Evolutionary conservation across 1,139 yeast genomes (phyloP), one percentile per base, ranked within the genome.

Genomic region (Magnusiomyces ingens): DNA sequence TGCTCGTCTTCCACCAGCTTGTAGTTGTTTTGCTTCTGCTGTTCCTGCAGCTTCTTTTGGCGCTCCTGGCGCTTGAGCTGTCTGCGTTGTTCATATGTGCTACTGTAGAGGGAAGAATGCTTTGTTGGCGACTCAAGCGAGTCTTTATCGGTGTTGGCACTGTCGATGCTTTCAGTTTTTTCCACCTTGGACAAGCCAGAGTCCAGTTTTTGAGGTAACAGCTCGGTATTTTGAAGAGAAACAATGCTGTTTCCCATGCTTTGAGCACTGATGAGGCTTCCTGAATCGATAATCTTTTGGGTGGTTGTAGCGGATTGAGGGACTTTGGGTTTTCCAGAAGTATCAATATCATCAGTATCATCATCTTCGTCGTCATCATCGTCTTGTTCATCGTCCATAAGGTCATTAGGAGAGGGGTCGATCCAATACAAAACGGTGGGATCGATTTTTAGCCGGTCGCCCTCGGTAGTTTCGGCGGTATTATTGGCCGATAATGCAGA

Each of bases 401-500:
- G 41, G 12, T 57, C 59, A 36, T 58, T 52, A 52, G 57, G 52
- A 26, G 54, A 55, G 19, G 55, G 56, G 45, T 59, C 61, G 58
- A 67, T 62, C 72, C 72, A 69, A 57, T 69, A 62, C 44, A 68
- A 57, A 5, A 64, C 59, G 12, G 60, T 55, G 5, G 55, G 55
- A 37, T 58, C 59, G 37, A 55, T 53, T 12, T 54, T 51, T 37
- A 53, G 32, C 13, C 15, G 17, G 40, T 52, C 51, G 19, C 45
- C 35, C 10, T 49, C 45, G 5, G 42, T 55, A 11, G 48, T 44
- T 4, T 48, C 58, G 13, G 56, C 50, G 2, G 50, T 46, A 17
- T 52, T 55, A 22, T 36, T 55, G 38, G 55, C 49, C 38, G 43
- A 49, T 48, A 56, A 45, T 15, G 53, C 52, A 41, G 55, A 47